Conservation (phyloP, 177 flowering plant species). For the Vitis hybrid region DNA sequence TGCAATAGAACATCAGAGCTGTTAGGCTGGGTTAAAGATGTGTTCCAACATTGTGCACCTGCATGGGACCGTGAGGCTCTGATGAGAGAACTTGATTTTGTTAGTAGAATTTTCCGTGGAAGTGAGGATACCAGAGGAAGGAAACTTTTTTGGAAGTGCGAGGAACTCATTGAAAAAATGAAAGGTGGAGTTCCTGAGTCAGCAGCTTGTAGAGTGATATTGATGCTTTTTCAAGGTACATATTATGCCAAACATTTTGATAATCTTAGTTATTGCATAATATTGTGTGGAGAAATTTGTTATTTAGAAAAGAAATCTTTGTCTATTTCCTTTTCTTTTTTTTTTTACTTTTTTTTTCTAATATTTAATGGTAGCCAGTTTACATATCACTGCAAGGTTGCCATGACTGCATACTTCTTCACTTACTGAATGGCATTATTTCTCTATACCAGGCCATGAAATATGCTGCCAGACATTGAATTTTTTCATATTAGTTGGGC, state of each 20-base stretch:
- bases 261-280: too few species aligned
- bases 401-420: too few species aligned
- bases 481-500: too few species aligned
- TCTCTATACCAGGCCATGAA: too few species aligned
- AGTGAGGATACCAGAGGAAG: conserved; percentile 93
- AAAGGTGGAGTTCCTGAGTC: conserved; percentile 70
- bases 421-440: too few species aligned
- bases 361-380: too few species aligned
- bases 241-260: not conserved
- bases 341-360: too few species aligned
- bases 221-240: conserved; percentile 86
- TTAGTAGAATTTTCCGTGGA: conserved; percentile 82
- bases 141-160: conserved; percentile 89
- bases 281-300: too few species aligned
- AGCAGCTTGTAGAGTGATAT: conserved; percentile 62
- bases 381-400: too few species aligned
- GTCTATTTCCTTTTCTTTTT: too few species aligned
- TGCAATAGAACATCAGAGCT: conserved; percentile 89
- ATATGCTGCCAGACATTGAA: too few species aligned
- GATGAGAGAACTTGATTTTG: conserved; percentile 86
- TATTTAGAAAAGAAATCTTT: too few species aligned
- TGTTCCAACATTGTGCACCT: conserved; percentile 95
- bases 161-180: conserved; percentile 79
- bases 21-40: conserved; percentile 98
- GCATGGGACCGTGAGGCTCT: conserved; percentile 84